These are phyloP conservation scores for Arctium minus DNA, from an alignment of 129 eudicot genomes.

Conservation along the genomic window DNA sequence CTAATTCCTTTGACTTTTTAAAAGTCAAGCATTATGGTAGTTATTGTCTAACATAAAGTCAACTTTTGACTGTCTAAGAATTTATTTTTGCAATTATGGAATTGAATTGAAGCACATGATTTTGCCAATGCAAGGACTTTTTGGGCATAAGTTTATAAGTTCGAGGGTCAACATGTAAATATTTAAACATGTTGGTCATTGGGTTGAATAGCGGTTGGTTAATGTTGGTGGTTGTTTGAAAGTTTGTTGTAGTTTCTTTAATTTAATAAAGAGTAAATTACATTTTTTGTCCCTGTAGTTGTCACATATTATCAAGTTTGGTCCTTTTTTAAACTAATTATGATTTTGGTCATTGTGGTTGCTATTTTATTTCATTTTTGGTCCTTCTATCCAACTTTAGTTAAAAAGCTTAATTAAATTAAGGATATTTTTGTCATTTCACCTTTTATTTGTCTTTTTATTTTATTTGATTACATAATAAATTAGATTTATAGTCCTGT, in stretches of 20 bases:
- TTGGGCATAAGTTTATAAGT: background rate
- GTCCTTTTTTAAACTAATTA: too few species aligned
- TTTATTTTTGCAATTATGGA: background rate
- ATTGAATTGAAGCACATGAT: slow-evolving; percentile 1
- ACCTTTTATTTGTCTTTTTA: too few species aligned
- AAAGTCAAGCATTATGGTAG: background rate
- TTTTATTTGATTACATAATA: too few species aligned
- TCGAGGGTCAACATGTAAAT: background rate
- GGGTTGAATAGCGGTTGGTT: slow-evolving; percentile 1
- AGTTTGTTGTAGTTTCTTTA: background rate
- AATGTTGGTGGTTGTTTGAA: background rate
- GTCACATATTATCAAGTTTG: too few species aligned
- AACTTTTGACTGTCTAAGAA: background rate
- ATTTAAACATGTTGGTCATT: background rate
- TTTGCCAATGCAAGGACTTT: background rate
- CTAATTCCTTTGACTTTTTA: background rate
- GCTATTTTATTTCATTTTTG: too few species aligned
- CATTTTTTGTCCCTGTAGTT: too few species aligned
- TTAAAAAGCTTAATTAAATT: too few species aligned
- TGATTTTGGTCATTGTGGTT: too few species aligned
- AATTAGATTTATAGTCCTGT: too few species aligned
- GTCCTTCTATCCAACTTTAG: too few species aligned
- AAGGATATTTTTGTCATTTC: too few species aligned
- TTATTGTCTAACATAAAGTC: background rate
- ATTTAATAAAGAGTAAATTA: background rate